Base-by-base conservation (phyloP, 139 green algal species). In the Micractinium sp. region DNA sequence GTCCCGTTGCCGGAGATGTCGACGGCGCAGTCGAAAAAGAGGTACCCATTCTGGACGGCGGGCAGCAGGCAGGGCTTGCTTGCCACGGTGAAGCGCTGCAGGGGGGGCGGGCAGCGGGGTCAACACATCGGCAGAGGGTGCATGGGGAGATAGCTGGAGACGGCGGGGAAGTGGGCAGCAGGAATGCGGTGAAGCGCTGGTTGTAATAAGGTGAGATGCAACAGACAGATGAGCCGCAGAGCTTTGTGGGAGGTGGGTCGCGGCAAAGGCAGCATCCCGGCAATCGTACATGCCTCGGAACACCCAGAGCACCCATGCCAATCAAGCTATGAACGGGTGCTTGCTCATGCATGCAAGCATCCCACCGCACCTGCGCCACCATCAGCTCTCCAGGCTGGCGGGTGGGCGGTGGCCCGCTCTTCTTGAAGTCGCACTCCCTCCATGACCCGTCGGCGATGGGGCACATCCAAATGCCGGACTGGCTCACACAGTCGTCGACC, bases 1-100 rank as follows among this genome's bases (percentile, higher is more conserved):
- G 78, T 67, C 27, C 47, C 38, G 27, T 74, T 39, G 67, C 19
- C 0, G n/a, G 39, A 53, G 13, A 31, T 27, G 19, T 56, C 63
- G 4, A 82, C 20, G 29, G 71, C 63, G 53, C 85, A 88, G 71
- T 88, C 85, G 33, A 82, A 88, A 18, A 20, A 82, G 29, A 88
- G 85, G 71, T 60, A 60, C 41, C 85, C 85, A 69, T n/a, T 31
- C 38, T 56, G 69, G 35, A 89, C 89, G 27, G 85, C 89, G 14
- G 89, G 89, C 27, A 92, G 61, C 36, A 87, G 33, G 76, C 89
- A 92, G 73, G 86, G 36, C 16, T 31, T 22, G 39, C 61, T 79
- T 29, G 5, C 47, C 13, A 27, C 18, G 31, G 85, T 88, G 31
- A 25, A 60, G 33, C 89, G 77, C 75, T 90, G 63, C 38, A 35